Evolutionary conservation across 768 basidiomycete genomes (phyloP).

Genomic region (Naganishia vaughanmartiniae): DNA sequence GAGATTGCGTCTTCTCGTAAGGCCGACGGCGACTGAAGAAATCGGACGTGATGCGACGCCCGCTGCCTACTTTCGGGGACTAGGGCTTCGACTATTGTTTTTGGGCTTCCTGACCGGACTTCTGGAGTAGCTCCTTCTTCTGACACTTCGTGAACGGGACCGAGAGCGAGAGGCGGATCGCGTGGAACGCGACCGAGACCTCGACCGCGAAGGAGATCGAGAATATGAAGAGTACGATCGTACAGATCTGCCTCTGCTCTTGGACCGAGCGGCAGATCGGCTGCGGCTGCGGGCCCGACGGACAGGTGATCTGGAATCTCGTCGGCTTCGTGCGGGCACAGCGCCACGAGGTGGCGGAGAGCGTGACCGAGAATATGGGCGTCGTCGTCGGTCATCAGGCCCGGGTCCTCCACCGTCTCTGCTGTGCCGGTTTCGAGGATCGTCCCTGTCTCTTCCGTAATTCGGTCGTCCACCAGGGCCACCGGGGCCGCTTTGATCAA

Average conservation of each 20-base stretch:
- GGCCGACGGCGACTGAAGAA: neutral
- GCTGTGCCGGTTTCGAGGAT: slow-evolving; percentile 8
- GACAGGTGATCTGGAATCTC: slow-evolving; percentile 14
- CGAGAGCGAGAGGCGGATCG: slow-evolving; percentile 25
- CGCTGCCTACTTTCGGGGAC: slow-evolving; percentile 3
- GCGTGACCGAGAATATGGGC: slow-evolving; percentile 22
- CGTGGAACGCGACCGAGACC: slow-evolving; percentile 31
- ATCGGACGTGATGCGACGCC: neutral
- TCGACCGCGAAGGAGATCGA: slow-evolving; percentile 33
- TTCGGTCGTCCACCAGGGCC: slow-evolving; percentile 22
- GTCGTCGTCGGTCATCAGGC: slow-evolving; percentile 30
- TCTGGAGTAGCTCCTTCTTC: slow-evolving; percentile 15
- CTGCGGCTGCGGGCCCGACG: slow-evolving; percentile 33
- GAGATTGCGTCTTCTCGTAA: neutral
- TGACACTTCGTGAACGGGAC: slow-evolving; percentile 28
- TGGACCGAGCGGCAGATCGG: slow-evolving; percentile 27
- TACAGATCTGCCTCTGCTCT: slow-evolving; percentile 25
- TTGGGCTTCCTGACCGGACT: slow-evolving; percentile 15
- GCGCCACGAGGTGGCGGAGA: slow-evolving; percentile 24
- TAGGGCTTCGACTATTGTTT: slow-evolving; percentile 5
- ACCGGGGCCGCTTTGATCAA: slow-evolving; percentile 28
- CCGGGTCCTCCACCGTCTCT: slow-evolving; percentile 27
- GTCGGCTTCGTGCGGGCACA: slow-evolving; percentile 30
- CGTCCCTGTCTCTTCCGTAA: slow-evolving; percentile 23
- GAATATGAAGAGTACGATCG: slow-evolving; percentile 31